Evolutionary conservation across 1,284 basidiomycete genomes (phyloP), one percentile per base, ranked within the genome.

Genomic region (Sporisorium reilianum): DNA sequence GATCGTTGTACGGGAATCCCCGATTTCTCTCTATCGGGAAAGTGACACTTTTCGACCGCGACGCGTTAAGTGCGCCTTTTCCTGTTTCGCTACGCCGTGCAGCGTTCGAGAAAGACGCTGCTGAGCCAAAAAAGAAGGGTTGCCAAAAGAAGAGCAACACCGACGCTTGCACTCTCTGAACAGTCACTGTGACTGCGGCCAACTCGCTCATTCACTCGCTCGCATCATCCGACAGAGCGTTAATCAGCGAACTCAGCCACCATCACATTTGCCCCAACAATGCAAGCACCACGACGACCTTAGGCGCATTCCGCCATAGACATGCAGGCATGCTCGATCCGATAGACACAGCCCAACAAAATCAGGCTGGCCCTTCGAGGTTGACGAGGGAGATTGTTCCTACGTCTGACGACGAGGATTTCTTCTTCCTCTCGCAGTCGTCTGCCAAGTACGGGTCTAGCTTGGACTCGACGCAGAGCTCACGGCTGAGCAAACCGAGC

Each of bases 381-480:
- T 12, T 26, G 22, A 44, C 40, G 8, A 51, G 49, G 22, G 52
- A 64, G 40, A 44, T 73, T 11, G 64, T 73, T 0, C 60, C 70
- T 0, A 73, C 70, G 0, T 73, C 70, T 7, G 70, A 73, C 41
- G 64, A 73, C 18, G 70, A 73, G 30, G 70, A 73, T 14, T 22
- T 62, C 11, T 67, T 67, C 54, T 64, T 73, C 30, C 18, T 73
- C 3, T 73, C 70, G 12, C 70, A 67, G 48, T 48, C 68, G 6
- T 62, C 61, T 11, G 52, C 53, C 23, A 59, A 26, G 26, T 36
- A 52, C 12, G 53, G 44, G 0, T 60, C 52, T 6, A 56, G 44
- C 49, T 49, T 46, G 36, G 62, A 46, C 18, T 34, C 58, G 5
- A 38, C 28, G n/a, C 23, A 41, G n/a, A 14, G 26, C 25, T 22